Evolutionary conservation across 2,329 filamentous ascomycete genomes (phyloP), one percentile per base, ranked within the genome.

Genomic region (Aureobasidium musti): DNA sequence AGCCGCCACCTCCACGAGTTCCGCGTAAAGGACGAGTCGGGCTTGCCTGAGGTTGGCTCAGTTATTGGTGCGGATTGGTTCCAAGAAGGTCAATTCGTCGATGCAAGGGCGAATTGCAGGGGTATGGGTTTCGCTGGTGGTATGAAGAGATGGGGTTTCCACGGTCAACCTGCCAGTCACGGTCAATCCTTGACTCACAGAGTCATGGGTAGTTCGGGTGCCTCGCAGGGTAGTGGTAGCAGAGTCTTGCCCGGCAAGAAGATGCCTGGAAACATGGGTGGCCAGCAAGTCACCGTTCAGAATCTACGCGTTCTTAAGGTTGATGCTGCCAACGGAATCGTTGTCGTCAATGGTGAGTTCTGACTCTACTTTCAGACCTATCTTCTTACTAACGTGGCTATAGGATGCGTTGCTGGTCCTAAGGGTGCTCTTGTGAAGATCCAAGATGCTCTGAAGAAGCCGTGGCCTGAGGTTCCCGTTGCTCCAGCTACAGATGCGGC

Each of bases 181-280:
- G 95, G 95, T 85, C 94, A 96, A 81, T 97, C 93, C 75, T 88
- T 92, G 81, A 92, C 91, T 75, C 95, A 99, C 84, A 87, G 95
- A 75, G 91, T 91, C 33, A 91, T 97, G 81, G 95, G 95, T 83
- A 94, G 92, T 39, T 85, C 89, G 8, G 95, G 95, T 77, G 91
- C 90, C 68, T 91, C 90, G 72, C 95, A 99, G 80, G 95, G 95
- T 70, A 89, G 90, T 76, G 95, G 95, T 80, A 96, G 91, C 69
- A 87, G 95, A 79, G 94, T 99, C 28, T 82, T 92, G 75, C 95
- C 95, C 0, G 95, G 95, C 68, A 99, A 99, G 87, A 95, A 92
- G 81, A 99, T 99, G 95, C 87, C 95, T 3, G 95, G 95, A 65
- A 87, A 91, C 68, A 98, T 99, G 95, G 95, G 95, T 70, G 91